phyloP scores from a whole-genome alignment of 2,329 filamentous ascomycete genomes.

The Colletotrichum noveboracense region DNA sequence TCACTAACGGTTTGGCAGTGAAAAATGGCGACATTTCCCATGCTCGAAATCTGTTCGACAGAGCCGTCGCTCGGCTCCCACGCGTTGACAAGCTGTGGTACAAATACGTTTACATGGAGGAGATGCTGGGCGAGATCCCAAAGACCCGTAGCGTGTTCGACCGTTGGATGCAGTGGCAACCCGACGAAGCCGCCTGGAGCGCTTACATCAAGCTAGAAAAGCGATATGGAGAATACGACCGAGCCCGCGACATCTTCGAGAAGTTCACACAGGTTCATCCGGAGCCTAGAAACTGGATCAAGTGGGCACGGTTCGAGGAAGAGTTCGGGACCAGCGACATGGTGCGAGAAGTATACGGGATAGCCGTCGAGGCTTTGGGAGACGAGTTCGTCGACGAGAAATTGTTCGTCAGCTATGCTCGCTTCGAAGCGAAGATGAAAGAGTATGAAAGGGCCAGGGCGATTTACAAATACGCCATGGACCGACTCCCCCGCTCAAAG shows the following conservation, averaged over 20 bases:
- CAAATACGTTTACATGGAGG: conserved; percentile 99
- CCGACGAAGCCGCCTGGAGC: conserved; percentile 93
- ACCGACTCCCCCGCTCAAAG: conserved; percentile 87
- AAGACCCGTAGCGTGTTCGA: conserved; percentile 95
- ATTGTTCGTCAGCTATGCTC: conserved; percentile 93
- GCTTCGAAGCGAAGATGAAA: conserved; percentile 92
- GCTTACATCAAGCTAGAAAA: conserved; percentile 98
- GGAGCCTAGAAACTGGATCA: conserved; percentile 96
- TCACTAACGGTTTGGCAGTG: conserved; percentile 3
- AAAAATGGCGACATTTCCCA: conserved; percentile 86
- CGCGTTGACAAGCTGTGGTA: conserved; percentile 98
- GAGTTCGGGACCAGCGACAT: conserved; percentile 91
- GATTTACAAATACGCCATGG: conserved; percentile 96
- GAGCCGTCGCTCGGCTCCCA: conserved; percentile 90
- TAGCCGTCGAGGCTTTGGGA: conserved; percentile 85
- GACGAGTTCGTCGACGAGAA: conserved; percentile 97
- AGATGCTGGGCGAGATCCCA: conserved; percentile 93
- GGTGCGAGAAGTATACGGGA: conserved; percentile 90
- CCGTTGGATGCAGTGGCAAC: conserved; percentile 98
- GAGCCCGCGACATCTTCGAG: conserved; percentile 88
- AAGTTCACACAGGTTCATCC: conserved; percentile 92
- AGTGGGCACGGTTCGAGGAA: conserved; percentile 97
- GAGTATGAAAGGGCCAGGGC: conserved; percentile 92
- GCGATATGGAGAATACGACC: conserved; percentile 88
- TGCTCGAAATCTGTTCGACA: conserved; percentile 90